Conservation (phyloP, 2,329 filamentous ascomycete species). For the Fusarium gaditjirri region DNA sequence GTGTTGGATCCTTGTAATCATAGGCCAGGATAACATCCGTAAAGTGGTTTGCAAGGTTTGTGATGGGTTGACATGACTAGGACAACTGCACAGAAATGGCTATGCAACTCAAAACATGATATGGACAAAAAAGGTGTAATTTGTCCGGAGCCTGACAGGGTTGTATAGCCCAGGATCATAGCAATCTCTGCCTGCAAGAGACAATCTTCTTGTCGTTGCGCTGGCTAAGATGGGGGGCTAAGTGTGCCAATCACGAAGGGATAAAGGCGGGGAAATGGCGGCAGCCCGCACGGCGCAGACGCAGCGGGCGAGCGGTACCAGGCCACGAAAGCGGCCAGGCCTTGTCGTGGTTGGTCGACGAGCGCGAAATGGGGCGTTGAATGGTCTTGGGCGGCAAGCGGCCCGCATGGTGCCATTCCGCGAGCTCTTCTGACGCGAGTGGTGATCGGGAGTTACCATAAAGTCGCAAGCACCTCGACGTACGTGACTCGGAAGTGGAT, state of each 20-base stretch:
- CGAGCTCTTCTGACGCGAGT: constrained; percentile 17
- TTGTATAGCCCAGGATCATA: constrained; percentile 22
- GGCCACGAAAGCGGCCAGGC: constrained; percentile 26
- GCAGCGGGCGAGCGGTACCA: constrained; percentile 28
- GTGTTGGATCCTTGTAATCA: constrained; percentile 16
- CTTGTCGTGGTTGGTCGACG: constrained; percentile 34
- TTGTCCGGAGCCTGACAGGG: constrained; percentile 23
- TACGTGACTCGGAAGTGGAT: constrained; percentile 5
- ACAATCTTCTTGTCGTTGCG: constrained; percentile 35
- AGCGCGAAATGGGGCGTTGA: constrained; percentile 28
- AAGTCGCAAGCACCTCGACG: constrained; percentile 6
- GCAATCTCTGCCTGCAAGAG: constrained; percentile 32
- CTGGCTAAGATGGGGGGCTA: constrained; percentile 37
- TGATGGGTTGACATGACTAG: constrained; percentile 30
- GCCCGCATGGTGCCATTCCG: constrained; percentile 36
- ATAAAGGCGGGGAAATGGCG: constrained; percentile 31
- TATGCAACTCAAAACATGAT: constrained; percentile 15
- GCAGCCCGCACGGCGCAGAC: constrained; percentile 35
- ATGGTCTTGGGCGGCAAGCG: constrained; percentile 36
- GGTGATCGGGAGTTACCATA: constrained; percentile 8
- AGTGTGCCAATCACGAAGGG: constrained; percentile 38
- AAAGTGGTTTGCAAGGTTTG: constrained; percentile 13
- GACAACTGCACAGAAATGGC: constrained; percentile 13
- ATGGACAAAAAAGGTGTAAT: constrained; percentile 3
- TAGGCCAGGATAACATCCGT: constrained; percentile 3